These are phyloP conservation scores for Solanum verrucosum DNA, from an alignment of 257 asterid species.

Conservation along the genomic window DNA sequence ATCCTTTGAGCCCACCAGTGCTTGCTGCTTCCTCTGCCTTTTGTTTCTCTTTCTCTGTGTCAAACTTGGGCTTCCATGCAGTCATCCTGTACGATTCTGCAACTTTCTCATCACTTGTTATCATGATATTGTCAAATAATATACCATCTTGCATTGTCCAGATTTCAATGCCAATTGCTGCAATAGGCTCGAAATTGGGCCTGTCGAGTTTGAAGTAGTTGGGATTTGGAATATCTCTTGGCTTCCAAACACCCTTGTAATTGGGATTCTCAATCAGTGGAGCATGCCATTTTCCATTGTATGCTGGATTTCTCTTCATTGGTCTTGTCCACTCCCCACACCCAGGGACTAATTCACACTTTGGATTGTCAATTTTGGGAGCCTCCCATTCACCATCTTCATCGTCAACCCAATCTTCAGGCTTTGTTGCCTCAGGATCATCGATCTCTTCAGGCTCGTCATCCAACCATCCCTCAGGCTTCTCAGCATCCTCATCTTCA, in stretches of 20 bases:
- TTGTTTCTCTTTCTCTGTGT: conserved; percentile 68
- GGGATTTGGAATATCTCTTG: conserved; percentile 74
- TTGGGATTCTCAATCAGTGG: conserved; percentile 77
- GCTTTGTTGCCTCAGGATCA: conserved; percentile 89
- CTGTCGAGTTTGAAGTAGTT: conserved; percentile 68
- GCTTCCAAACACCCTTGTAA: conserved; percentile 96
- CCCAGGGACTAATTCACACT: conserved; percentile 75
- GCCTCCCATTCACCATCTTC: conserved; percentile 99
- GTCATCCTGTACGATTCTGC: conserved; percentile 59
- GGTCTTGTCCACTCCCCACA: conserved; percentile 98
- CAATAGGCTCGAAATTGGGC: conserved; percentile 87
- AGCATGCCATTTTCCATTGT: conserved; percentile 89
- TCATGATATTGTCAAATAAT: conserved; percentile 71
- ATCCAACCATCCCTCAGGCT: conserved; percentile 98
- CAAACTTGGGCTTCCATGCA: conserved; percentile 77
- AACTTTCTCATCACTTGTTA: conserved; percentile 49
- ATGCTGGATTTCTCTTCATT: conserved; percentile 74
- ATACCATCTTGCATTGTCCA: conserved; percentile 99
- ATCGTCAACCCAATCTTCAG: conserved; percentile 98
- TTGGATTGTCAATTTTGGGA: conserved; percentile 76
- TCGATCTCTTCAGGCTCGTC: conserved; percentile 95
- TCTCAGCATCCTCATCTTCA: conserved; percentile 78
- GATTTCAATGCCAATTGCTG: conserved; percentile 92
- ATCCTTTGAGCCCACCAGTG: conserved; percentile 63
- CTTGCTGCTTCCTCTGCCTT: conserved; percentile 52